A percentile compares a stretch with the other conserved stretches of the same genome.
Conservation (phyloP, 2,329 filamentous ascomycete species). For the Helicocarpus griseus region DNA sequence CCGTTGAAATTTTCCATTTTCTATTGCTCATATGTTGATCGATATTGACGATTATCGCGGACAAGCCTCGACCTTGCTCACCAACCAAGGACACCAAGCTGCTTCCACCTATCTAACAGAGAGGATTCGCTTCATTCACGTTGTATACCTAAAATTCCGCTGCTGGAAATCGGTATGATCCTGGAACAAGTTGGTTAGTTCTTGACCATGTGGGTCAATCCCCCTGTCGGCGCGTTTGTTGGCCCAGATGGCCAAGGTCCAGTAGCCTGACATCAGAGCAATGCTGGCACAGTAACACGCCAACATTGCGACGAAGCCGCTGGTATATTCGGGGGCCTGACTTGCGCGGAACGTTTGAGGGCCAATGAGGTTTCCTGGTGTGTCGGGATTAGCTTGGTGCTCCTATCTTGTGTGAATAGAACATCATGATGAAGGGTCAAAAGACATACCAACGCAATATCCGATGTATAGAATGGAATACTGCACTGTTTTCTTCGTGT, state of each 20-base stretch:
- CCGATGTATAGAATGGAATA: slow-evolving; percentile 32
- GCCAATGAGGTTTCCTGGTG: slow-evolving; percentile 31
- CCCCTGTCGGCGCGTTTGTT: slow-evolving; percentile 11
- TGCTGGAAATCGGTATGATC: slow-evolving; percentile 21
- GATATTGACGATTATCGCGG: no score
- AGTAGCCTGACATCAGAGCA: slow-evolving; percentile 23
- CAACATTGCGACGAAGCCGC: slow-evolving; percentile 29
- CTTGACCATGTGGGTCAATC: slow-evolving; percentile 5
- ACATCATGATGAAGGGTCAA: not conserved
- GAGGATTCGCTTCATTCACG: no score
- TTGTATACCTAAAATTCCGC: slow-evolving; percentile 17
- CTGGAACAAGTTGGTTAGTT: slow-evolving; percentile 11
- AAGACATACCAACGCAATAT: slow-evolving; percentile 25
- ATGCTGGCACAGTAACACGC: slow-evolving; percentile 26
- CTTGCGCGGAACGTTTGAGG: slow-evolving; percentile 32
- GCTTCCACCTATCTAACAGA: no score
- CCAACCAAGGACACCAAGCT: no score
- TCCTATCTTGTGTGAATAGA: not conserved
- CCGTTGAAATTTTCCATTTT: no score
- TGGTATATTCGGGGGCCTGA: slow-evolving; percentile 31
- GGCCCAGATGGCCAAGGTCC: slow-evolving; percentile 16
- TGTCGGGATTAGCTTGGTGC: not conserved
- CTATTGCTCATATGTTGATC: no score
- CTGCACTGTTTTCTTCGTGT: slow-evolving; percentile 34
- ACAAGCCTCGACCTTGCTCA: no score